These are phyloP conservation scores for Fusarium phyllophilum DNA, from an alignment of 2,329 filamentous ascomycete genomes.

Conservation along the genomic window DNA sequence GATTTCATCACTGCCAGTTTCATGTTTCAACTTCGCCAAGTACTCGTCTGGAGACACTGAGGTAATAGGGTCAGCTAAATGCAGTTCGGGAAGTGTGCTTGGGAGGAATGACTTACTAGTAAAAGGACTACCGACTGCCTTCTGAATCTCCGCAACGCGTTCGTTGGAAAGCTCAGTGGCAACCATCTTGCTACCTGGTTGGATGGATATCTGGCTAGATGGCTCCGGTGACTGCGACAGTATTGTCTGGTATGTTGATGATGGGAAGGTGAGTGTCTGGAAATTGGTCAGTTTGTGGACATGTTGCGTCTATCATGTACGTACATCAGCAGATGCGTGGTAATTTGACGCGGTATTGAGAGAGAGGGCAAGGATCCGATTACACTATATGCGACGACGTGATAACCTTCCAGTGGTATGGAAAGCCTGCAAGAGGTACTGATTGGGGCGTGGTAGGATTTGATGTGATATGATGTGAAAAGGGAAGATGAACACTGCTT, in stretches of 20 bases:
- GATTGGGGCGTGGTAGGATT: too few relatives aligned
- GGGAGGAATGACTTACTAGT: rapidly evolving
- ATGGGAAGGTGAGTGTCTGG: background rate
- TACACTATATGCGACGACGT: too few relatives aligned
- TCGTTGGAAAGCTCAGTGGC: background rate
- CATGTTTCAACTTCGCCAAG: background rate
- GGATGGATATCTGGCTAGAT: background rate
- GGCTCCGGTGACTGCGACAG: background rate
- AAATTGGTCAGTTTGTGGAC: background rate
- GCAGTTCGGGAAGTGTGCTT: rapidly evolving
- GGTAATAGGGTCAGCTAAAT: background rate
- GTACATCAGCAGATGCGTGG: background rate
- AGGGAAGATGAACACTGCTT: too few relatives aligned
- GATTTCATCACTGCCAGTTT: background rate
- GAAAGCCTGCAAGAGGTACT: background rate
- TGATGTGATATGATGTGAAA: background rate
- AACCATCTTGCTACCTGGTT: background rate
- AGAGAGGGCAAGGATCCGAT: too few relatives aligned
- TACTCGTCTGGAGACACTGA: background rate
- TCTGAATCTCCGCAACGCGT: background rate
- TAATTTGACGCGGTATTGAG: background rate
- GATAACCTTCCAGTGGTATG: background rate
- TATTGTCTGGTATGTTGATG: background rate
- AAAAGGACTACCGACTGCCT: background rate
- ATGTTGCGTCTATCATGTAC: background rate